These are phyloP conservation scores for Aspergillus jensenii DNA, from an alignment of 2,329 filamentous ascomycete genomes.

Conservation along the genomic window DNA sequence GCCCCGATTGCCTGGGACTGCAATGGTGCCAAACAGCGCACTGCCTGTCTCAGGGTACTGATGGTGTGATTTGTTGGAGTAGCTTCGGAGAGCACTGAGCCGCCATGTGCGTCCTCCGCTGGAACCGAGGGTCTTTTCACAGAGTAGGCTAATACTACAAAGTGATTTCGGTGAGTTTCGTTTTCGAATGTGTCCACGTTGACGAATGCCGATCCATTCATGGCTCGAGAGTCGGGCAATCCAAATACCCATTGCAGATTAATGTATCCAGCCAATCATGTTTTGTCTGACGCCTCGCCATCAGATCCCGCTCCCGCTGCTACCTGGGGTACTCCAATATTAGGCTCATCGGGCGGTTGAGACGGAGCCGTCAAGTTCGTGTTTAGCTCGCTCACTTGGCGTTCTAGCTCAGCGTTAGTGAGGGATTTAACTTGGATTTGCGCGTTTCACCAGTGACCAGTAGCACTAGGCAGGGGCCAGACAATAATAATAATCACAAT, in stretches of 20 bases:
- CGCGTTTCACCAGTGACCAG: background rate
- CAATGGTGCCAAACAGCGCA: background rate
- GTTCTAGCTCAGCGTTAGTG: constrained; percentile 23
- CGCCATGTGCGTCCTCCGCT: background rate
- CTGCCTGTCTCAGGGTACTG: background rate
- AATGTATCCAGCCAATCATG: constrained; percentile 12
- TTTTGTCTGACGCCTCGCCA: constrained; percentile 22
- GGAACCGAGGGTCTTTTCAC: background rate
- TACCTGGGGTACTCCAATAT: constrained; percentile 12
- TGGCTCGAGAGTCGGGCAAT: constrained; percentile 1
- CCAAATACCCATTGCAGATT: constrained; percentile 1
- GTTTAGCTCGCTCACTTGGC: constrained; percentile 31
- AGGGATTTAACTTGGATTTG: background rate
- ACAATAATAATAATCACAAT: background rate
- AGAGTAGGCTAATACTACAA: background rate
- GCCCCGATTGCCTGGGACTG: background rate
- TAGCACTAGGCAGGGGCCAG: background rate
- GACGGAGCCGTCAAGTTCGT: constrained; percentile 7
- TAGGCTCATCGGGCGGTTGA: constrained; percentile 10
- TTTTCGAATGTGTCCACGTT: background rate
- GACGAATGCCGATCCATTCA: constrained; percentile 1
- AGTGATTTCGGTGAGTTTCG: background rate
- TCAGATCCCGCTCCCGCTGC: constrained; percentile 14
- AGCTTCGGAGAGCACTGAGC: background rate
- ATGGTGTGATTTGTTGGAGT: background rate